A percentile compares a stretch with the other conserved stretches of the same genome.
phyloP scores from a whole-genome alignment of 2,329 filamentous ascomycete species.

The Alternaria sp. region DNA sequence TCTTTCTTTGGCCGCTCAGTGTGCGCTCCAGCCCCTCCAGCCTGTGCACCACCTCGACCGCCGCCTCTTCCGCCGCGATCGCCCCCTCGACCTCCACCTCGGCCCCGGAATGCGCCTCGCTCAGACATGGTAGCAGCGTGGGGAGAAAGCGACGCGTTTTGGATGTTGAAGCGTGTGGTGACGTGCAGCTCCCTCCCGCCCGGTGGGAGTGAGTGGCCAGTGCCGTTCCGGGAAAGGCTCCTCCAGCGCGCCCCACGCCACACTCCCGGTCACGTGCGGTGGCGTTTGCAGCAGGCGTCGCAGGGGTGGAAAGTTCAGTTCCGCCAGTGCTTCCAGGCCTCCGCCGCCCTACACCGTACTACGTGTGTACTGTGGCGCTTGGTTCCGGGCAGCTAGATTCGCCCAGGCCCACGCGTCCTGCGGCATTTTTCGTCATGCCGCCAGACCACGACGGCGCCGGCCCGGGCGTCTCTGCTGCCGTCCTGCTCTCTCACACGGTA shows the following conservation, averaged over 20 bases:
- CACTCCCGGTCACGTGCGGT: constrained; percentile 21
- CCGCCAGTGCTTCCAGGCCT: constrained; percentile 19
- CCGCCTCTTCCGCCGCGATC: constrained; percentile 56
- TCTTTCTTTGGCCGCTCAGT: constrained; percentile 91
- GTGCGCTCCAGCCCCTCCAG: constrained; percentile 39
- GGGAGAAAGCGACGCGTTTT: constrained; percentile 21
- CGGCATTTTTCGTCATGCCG: constrained; percentile 25
- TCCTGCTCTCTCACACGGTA: neutral
- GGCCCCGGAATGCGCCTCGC: constrained; percentile 62
- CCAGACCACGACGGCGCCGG: constrained; percentile 6
- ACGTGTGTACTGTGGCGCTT: constrained; percentile 9
- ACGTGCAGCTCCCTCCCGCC: constrained; percentile 33
- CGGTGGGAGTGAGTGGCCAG: constrained; percentile 16
- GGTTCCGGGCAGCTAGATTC: neutral
- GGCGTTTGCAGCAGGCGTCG: neutral
- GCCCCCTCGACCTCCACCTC: constrained; percentile 41
- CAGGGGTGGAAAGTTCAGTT: constrained; percentile 16
- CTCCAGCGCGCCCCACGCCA: constrained; percentile 3
- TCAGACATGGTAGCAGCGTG: constrained; percentile 60
- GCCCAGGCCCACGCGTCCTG: constrained; percentile 22
- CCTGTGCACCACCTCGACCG: constrained; percentile 51
- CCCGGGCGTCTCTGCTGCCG: neutral
- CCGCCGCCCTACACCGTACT: constrained; percentile 3
- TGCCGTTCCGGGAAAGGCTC: constrained; percentile 16
- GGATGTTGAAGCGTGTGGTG: constrained; percentile 22